Percentiles rank a stretch among this genome's conserved stretches.
Conservation (phyloP, 352 stramenopile genomes). For the Phytophthora colocasiae region DNA sequence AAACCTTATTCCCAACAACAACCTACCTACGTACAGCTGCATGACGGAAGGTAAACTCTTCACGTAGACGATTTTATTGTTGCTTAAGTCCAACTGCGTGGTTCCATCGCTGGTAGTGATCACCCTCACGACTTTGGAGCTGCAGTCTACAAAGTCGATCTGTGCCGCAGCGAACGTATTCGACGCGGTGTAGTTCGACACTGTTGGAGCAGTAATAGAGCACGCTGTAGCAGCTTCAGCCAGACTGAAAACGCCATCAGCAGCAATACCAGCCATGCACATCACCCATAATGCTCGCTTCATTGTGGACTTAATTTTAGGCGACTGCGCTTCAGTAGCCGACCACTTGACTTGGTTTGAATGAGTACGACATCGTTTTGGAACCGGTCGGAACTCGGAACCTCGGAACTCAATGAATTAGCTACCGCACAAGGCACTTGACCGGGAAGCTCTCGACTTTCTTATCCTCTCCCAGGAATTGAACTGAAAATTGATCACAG, state of each 20-base stretch:
- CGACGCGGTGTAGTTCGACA: constrained; percentile 16
- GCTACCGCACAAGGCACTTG: too few relatives aligned
- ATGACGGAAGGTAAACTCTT: constrained; percentile 40
- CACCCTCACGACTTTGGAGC: constrained; percentile 30
- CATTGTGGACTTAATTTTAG: constrained; percentile 6
- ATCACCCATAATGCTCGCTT: neutral
- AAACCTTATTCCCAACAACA: too few relatives aligned
- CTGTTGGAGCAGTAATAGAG: constrained; percentile 11
- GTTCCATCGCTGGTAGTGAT: constrained; percentile 7
- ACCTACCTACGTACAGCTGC: constrained; percentile 29
- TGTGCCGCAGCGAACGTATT: constrained; percentile 19
- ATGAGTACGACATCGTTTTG: too few relatives aligned
- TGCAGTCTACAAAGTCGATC: constrained; percentile 35
- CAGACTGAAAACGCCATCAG: neutral
- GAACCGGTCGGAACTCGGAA: too few relatives aligned
- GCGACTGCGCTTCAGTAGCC: too few relatives aligned
- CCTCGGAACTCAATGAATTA: too few relatives aligned
- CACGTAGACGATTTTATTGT: constrained; percentile 35
- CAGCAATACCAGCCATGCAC: neutral
- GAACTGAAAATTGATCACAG: too few relatives aligned
- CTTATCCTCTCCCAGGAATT: too few relatives aligned
- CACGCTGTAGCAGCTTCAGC: constrained; percentile 8
- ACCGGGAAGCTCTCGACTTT: too few relatives aligned
- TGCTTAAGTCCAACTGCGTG: constrained; percentile 35
- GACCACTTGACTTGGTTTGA: too few relatives aligned